Percentiles rank a stretch among this genome's conserved stretches.
Conservation (phyloP, 352 stramenopile species). For the Pythium dissotocum region DNA sequence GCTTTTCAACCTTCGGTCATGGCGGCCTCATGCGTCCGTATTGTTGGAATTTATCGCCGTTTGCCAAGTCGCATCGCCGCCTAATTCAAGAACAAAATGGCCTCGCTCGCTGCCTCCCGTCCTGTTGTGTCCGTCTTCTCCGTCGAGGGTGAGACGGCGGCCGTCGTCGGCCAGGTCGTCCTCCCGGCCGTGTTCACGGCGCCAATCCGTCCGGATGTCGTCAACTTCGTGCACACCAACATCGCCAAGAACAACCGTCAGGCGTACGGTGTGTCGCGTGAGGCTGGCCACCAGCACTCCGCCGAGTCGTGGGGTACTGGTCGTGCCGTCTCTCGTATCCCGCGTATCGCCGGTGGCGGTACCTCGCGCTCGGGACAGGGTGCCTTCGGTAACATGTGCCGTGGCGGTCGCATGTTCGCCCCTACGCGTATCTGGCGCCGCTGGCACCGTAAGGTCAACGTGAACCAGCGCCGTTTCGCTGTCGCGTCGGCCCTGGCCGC, state of each 20-base stretch:
- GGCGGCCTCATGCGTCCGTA: conserved; percentile 16
- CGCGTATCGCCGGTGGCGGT: conserved; percentile 97
- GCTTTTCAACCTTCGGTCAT: neutral
- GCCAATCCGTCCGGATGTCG: conserved; percentile 98
- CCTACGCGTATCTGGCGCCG: conserved; percentile 99
- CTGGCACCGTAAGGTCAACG: conserved; percentile 99
- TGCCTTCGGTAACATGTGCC: conserved; percentile 99
- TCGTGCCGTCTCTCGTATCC: conserved; percentile 99
- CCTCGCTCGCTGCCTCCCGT: conserved; percentile 90
- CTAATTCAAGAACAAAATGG: conserved; percentile 47
- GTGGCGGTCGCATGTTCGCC: conserved; percentile 98
- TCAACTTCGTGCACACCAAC: conserved; percentile 99
- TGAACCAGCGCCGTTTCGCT: conserved; percentile 98
- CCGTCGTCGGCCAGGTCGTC: conserved; percentile 88
- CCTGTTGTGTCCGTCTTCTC: conserved; percentile 96
- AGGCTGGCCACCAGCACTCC: conserved; percentile 96
- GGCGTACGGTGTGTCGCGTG: conserved; percentile 96
- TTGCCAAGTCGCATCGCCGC: conserved; percentile 50
- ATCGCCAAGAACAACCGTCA: conserved; percentile 99
- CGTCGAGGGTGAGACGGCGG: conserved; percentile 67
- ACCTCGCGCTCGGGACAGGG: conserved; percentile 97
- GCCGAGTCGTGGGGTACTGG: conserved; percentile 99
- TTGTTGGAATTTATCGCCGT: conserved; percentile 66
- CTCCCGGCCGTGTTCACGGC: conserved; percentile 96
- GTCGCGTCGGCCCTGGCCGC: conserved; percentile 97